Evolutionary conservation across 768 basidiomycete species (phyloP).

Genomic region (Tulasnella calospora): DNA sequence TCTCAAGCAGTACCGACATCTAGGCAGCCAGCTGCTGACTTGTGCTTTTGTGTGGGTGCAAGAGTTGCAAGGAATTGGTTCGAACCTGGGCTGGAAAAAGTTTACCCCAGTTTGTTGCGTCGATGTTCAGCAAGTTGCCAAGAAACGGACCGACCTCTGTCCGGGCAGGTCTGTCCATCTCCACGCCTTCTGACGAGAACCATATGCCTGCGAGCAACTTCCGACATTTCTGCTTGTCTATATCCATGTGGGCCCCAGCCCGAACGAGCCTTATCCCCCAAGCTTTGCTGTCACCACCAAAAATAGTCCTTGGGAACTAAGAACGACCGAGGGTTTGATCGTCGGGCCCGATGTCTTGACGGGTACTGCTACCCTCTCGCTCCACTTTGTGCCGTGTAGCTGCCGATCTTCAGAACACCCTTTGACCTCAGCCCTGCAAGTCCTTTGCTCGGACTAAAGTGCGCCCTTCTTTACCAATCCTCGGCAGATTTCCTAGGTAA

Average conservation of each 20-base stretch:
- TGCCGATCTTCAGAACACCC: not conserved
- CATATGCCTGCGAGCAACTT: not conserved
- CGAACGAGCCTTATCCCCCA: not conserved
- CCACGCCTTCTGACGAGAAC: not conserved
- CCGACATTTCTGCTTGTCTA: not conserved
- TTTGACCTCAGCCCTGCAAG: not conserved
- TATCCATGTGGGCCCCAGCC: too few relatives aligned
- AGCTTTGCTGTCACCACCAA: not conserved
- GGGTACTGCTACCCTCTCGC: not conserved
- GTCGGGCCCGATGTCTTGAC: not conserved
- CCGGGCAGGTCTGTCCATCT: not conserved
- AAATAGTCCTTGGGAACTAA: not conserved
- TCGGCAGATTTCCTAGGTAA: not conserved
- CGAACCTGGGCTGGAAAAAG: not conserved
- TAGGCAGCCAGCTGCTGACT: not conserved
- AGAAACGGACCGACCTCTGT: not conserved
- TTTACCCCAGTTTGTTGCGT: not conserved
- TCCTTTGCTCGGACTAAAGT: not conserved
- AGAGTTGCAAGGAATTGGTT: not conserved
- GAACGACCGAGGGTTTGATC: not conserved
- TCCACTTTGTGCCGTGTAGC: not conserved
- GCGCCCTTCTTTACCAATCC: not conserved
- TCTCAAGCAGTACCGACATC: slow-evolving; percentile 97
- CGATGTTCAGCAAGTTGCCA: not conserved
- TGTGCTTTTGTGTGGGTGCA: not conserved